Percentiles rank a stretch among this genome's conserved stretches.
phyloP scores from a whole-genome alignment of 2,329 filamentous ascomycete genomes.

The Aspergillus intermedius region DNA sequence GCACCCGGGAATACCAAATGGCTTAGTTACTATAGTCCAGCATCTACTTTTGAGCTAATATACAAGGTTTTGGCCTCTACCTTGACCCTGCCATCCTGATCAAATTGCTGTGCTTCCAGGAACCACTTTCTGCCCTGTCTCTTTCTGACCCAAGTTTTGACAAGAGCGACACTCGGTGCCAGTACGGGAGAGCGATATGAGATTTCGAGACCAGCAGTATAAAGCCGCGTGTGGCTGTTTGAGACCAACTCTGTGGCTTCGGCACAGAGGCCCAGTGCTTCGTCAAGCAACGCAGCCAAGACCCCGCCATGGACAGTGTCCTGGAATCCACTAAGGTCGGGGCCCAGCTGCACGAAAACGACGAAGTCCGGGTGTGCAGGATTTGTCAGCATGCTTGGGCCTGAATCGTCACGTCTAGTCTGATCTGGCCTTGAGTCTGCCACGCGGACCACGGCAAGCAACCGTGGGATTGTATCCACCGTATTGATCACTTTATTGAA shows the following conservation, averaged over 20 bases:
- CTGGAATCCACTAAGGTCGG: slow-evolving; percentile 9
- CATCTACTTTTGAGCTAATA: slow-evolving; percentile 1
- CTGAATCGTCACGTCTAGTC: no score
- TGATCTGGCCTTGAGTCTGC: neutral
- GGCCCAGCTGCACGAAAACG: slow-evolving; percentile 10
- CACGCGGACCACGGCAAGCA: slow-evolving; percentile 10
- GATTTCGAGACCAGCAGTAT: slow-evolving; percentile 8
- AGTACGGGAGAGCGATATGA: slow-evolving; percentile 7
- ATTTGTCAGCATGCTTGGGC: neutral
- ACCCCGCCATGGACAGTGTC: slow-evolving; percentile 13
- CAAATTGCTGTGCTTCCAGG: slow-evolving; percentile 16
- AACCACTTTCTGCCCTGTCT: slow-evolving; percentile 13
- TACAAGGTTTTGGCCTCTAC: slow-evolving; percentile 8
- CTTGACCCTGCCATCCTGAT: slow-evolving; percentile 3
- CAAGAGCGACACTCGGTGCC: slow-evolving; percentile 5
- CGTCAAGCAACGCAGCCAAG: slow-evolving; percentile 14
- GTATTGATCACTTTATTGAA: slow-evolving; percentile 13
- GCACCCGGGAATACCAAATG: neutral
- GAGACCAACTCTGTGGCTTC: slow-evolving; percentile 5
- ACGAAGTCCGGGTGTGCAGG: slow-evolving; percentile 7
- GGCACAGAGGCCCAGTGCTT: slow-evolving; percentile 10
- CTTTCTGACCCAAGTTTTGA: slow-evolving; percentile 10
- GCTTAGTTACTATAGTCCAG: neutral
- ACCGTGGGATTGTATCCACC: slow-evolving; percentile 11
- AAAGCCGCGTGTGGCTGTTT: slow-evolving; percentile 1